These are phyloP conservation scores for Luffa aegyptiaca DNA, from an alignment of 306 rosid genomes.

Conservation along the genomic window DNA sequence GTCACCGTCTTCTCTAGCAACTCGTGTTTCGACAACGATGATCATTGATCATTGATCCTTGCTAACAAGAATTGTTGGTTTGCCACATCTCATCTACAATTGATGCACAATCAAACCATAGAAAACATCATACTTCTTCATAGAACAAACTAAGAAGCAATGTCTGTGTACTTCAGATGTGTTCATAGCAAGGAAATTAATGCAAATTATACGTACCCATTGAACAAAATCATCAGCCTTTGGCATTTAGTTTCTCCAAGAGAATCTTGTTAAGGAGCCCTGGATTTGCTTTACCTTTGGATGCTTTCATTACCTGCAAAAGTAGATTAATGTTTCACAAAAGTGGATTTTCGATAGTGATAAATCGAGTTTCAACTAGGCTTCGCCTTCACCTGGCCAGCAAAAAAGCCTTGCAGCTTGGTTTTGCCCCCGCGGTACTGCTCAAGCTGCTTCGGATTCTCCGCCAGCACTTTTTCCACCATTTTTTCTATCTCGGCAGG, in stretches of 20 bases:
- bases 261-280: slow-evolving; percentile 80
- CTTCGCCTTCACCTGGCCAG: slow-evolving; percentile 71
- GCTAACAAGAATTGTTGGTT: neutral
- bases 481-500: slow-evolving; percentile 72
- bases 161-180: neutral
- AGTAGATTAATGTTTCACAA: slow-evolving; percentile 4
- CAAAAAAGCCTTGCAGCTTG: slow-evolving; percentile 75
- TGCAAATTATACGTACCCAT: neutral
- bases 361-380: neutral
- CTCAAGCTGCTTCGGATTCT: slow-evolving; percentile 85
- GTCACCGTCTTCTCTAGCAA: neutral
- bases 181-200: neutral
- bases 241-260: slow-evolving; percentile 56
- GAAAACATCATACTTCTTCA: neutral
- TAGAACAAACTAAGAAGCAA: neutral
- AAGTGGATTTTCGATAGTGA: neutral
- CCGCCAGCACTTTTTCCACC: slow-evolving; percentile 66
- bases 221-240: slow-evolving; percentile 33
- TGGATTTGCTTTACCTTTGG: slow-evolving; percentile 96
- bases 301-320: slow-evolving; percentile 68
- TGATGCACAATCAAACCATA: neutral
- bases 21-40: neutral
- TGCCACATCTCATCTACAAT: neutral
- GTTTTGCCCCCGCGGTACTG: slow-evolving; percentile 82
- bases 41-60: neutral